These are phyloP conservation scores for Trichophyton rubrum DNA, from an alignment of 2,329 filamentous ascomycete genomes.

Conservation along the genomic window DNA sequence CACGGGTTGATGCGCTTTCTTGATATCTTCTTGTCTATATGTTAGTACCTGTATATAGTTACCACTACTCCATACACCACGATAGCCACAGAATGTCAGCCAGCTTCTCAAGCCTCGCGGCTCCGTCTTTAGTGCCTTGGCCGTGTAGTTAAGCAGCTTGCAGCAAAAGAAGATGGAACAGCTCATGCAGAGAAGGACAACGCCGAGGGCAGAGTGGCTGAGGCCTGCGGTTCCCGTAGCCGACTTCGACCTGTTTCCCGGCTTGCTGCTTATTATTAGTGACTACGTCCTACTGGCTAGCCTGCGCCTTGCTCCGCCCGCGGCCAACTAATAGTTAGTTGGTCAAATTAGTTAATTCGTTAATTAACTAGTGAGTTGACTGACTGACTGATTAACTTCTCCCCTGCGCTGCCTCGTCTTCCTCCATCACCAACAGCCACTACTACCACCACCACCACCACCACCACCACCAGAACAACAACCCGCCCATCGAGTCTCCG, in stretches of 20 bases:
- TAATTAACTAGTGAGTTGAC: too few species aligned
- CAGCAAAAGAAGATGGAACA: too few species aligned
- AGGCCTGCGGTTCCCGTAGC: too few species aligned
- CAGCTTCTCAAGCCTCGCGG: not conserved
- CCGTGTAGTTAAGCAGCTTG: not conserved
- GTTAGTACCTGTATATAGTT: not conserved
- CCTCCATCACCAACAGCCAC: not conserved
- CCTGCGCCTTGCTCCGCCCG: too few species aligned
- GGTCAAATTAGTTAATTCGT: too few species aligned
- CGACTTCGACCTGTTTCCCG: too few species aligned
- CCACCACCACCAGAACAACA: not conserved
- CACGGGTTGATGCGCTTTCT: not conserved
- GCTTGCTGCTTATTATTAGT: too few species aligned
- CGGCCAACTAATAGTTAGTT: too few species aligned
- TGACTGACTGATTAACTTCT: not conserved
- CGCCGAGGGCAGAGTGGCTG: too few species aligned
- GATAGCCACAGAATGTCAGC: not conserved
- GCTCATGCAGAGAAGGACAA: too few species aligned
- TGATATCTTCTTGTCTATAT: not conserved
- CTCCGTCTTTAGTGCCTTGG: slow-evolving; percentile 1
- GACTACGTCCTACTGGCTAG: too few species aligned
- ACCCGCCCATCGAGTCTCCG: not conserved
- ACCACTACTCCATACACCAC: not conserved
- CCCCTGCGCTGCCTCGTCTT: not conserved
- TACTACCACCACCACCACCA: not conserved